Base-by-base conservation (phyloP, 2,329 filamentous ascomycete genomes). In the Fusarium multiceps region DNA sequence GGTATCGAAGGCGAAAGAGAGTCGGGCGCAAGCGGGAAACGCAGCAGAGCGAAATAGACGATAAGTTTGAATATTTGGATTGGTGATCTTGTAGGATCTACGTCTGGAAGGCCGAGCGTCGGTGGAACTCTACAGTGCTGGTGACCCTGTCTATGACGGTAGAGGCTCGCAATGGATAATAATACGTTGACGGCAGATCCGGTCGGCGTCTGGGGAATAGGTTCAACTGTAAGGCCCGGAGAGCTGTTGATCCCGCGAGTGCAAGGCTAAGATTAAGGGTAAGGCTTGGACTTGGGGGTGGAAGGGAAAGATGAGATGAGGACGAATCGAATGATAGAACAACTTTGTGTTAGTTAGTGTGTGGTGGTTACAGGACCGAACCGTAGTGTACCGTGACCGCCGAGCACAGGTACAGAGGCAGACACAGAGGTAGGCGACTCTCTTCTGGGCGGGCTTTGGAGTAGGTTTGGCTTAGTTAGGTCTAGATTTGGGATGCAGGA, bases 111-210 rank as follows among this genome's bases (percentile, higher is more conserved):
- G 55, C 49, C 53, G 68, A 69, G 46, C 32, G 56, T 55, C 43
- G 65, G 61, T 71, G 55, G 55, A 57, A 71, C 50, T 66, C 41
- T 59, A 69, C 55, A 59, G 43, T 62, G 66, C 45, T 57, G 53
- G 23, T 32, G 57, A 46, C 55, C 32, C 61, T 55, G 63, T 61
- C 62, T 55, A 66, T 66, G 63, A 66, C 62, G 63, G 43, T 50
- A 55, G 65, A 65, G 59, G 54, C 51, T 71, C 68, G 56, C 55
- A 50, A 56, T 62, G 45, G 57, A 49, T 46, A 54, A 55, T 53
- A 53, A 53, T 41, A 53, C 34, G 46, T 41, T 45, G 30, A 42
- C 63, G 50, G 28, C 30, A 64, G 45, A 30, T 71, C 34, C 48
- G 40, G 47, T 55, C 48, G 54, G 60, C 42, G 63, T 65, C 27